phyloP scores from a whole-genome alignment of 208 protist species.

The Phytomonas sp. region DNA sequence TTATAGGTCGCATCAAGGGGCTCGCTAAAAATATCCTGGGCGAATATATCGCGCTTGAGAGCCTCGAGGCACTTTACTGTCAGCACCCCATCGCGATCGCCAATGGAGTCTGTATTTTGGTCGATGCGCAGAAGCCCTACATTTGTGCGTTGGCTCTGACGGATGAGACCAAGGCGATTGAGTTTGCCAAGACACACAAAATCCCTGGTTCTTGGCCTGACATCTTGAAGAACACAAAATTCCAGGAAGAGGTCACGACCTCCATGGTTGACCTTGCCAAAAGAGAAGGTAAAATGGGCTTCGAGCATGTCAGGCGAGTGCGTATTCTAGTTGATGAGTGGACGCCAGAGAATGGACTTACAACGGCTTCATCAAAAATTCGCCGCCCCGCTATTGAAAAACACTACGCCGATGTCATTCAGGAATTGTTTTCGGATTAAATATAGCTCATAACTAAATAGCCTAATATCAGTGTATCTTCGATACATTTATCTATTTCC shows the following conservation, averaged over 20 bases:
- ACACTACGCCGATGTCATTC: conserved; percentile 53
- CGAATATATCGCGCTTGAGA: conserved; percentile 88
- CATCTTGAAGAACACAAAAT: conserved; percentile 21
- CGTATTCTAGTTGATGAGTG: conserved; percentile 67
- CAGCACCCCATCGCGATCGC: conserved; percentile 33
- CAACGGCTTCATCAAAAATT: conserved; percentile 77
- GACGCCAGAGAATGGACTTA: conserved; percentile 75
- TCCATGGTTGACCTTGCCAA: conserved; percentile 30
- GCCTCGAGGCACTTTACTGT: conserved; percentile 61
- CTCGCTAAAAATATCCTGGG: conserved; percentile 81
- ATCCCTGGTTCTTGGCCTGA: conserved; percentile 26
- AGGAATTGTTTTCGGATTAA: conserved; percentile 42
- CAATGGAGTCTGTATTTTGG: conserved; percentile 64
- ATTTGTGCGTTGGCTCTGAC: conserved; percentile 63
- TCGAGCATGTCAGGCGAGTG: conserved; percentile 54
- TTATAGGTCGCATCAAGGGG: conserved; percentile 86
- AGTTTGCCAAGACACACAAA: conserved; percentile 31
- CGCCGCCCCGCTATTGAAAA: conserved; percentile 52
- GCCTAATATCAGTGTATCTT: background rate
- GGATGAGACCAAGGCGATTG: conserved; percentile 41
- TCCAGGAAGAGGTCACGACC: conserved; percentile 25
- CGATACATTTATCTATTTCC: background rate
- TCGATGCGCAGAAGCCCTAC: conserved; percentile 42
- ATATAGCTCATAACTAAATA: background rate
- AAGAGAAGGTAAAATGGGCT: conserved; percentile 43